Percentiles rank a stretch among this genome's conserved stretches.
Evolutionary conservation across 768 basidiomycete species (phyloP).

Genomic region (Fibroporia radiculosa): DNA sequence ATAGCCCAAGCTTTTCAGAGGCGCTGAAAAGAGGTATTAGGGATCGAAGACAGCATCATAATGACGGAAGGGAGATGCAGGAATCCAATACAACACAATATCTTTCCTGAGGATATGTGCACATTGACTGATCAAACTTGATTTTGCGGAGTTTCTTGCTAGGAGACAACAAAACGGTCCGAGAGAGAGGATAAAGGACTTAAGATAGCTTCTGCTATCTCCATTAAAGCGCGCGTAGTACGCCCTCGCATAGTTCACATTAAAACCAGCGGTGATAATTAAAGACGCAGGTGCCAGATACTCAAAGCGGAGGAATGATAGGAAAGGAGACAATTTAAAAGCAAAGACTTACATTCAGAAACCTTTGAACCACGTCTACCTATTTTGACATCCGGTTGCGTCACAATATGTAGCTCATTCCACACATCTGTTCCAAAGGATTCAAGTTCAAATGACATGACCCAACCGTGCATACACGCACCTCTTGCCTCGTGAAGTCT

Average conservation of each 20-base stretch:
- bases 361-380: constrained; percentile 54
- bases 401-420: constrained; percentile 58
- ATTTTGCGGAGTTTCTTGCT: background rate
- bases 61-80: no score
- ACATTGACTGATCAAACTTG: background rate
- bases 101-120: background rate
- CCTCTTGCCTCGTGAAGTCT: constrained; percentile 58
- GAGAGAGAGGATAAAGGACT: background rate
- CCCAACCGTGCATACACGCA: constrained; percentile 21
- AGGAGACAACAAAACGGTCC: background rate
- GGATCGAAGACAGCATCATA: background rate
- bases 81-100: no score
- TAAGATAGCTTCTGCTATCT: background rate
- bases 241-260: background rate
- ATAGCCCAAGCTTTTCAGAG: constrained; percentile 55
- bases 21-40: constrained; percentile 39
- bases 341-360: constrained; percentile 42
- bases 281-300: no score
- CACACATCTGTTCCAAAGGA: constrained; percentile 56
- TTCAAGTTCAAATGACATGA: background rate
- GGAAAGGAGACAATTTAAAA: no score
- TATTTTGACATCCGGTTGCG: constrained; percentile 57
- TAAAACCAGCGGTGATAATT: no score
- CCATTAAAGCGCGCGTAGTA: background rate
- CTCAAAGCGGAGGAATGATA: no score